Conservation (phyloP, 176 grass and related monocot genomes). For the Secale cereale region DNA sequence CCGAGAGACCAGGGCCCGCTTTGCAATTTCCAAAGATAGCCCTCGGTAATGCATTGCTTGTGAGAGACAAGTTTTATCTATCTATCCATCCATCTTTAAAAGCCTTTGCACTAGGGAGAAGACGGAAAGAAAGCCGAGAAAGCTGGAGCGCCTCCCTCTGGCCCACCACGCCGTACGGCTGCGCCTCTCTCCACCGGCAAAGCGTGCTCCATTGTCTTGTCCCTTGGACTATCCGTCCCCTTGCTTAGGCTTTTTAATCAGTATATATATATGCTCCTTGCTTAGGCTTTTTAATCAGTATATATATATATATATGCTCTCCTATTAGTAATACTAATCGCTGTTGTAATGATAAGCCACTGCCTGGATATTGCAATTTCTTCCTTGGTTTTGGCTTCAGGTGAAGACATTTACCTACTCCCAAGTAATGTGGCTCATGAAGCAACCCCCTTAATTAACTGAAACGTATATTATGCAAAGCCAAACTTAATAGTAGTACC, state of each 20-base stretch:
- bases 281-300: constrained; percentile 18
- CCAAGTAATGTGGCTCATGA: background rate
- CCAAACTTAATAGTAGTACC: background rate
- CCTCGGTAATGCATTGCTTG: background rate
- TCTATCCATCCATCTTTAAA: constrained; percentile 14
- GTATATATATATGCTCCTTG: background rate
- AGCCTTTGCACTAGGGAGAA: constrained; percentile 33
- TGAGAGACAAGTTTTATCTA: constrained; percentile 12
- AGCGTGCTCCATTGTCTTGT: constrained; percentile 51
- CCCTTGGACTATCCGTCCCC: constrained; percentile 23
- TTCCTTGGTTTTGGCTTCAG: background rate
- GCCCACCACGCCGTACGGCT: constrained; percentile 35
- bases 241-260: constrained; percentile 27
- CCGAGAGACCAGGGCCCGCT: background rate
- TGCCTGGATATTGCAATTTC: constrained; percentile 11
- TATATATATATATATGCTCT: too few species aligned
- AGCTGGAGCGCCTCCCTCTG: constrained; percentile 8
- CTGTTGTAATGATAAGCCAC: background rate
- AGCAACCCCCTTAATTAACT: background rate
- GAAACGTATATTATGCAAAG: background rate
- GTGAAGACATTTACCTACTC: background rate
- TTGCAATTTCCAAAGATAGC: background rate
- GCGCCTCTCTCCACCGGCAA: constrained; percentile 47
- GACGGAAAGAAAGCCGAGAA: constrained; percentile 51
- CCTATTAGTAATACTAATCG: background rate